Base-by-base conservation (phyloP, 2,329 filamentous ascomycete genomes). In the Ophiocordyceps camponoti-rufipedis region DNA sequence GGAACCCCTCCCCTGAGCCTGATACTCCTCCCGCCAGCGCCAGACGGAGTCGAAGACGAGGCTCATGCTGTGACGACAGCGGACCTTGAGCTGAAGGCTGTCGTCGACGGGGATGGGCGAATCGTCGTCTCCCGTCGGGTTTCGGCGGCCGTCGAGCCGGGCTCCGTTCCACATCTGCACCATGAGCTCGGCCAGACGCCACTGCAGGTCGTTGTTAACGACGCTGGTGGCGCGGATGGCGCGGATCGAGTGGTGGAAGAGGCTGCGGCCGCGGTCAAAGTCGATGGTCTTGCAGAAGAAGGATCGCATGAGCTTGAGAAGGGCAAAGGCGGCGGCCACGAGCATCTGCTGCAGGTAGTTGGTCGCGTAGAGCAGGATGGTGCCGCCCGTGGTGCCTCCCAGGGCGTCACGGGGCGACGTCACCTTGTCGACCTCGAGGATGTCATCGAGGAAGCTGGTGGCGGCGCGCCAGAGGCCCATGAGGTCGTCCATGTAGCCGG, bases 321-420 rank as follows among this genome's bases (percentile, higher is more conserved):
- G 65, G 1, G 82, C 79, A 54, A 87, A 87, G 4, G 80, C 79
- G 5, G 80, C 82, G 2, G 83, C 84, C n/a, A 88, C 76, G 47
- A 87, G 75, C 80, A 89, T 88, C 60, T 89, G 84, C 57, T 86
- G 79, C 45, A 89, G 75, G 59, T 88, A 88, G 57, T 82, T 85
- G 51, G 75, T 80, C 28, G 78, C 74, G 54, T 82, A 80, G 44
- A 72, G 71, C 28, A 86, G 65, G 44, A 81, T 71, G 43, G 71
- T 69, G 8, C 74, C 69, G 45, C 63, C 62, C 33, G 61, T 64
- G 43, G 62, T 60, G 8, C 73, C 69, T 45, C 63, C 62, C 33
- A 61, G 64, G 43, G 62, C 60, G 31, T 71, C 67, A 38, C 63
- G 62, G 2, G 66, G 63, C 11, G 67, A 68, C 3, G 63, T 64